Evolutionary conservation across 73 alveolate genomes (phyloP).

Genomic region (Paramecium pentaurelia): DNA sequence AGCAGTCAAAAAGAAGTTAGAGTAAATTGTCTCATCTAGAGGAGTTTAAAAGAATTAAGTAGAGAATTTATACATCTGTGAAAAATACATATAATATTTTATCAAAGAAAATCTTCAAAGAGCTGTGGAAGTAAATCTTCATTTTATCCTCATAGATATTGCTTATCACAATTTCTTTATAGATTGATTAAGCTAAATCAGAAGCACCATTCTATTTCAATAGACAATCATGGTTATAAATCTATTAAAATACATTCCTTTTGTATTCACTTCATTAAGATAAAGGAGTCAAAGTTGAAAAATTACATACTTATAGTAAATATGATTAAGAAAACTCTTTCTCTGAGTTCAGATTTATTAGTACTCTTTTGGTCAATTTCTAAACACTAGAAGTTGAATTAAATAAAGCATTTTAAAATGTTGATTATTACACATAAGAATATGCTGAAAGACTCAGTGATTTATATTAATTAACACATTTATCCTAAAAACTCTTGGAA

Average conservation of each 20-base stretch:
- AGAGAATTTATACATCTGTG: not conserved
- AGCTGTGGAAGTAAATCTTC: not conserved
- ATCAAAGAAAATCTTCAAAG: not conserved
- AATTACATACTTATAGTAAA: not conserved
- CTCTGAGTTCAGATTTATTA: not conserved
- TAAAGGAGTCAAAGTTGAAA: not conserved
- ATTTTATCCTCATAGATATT: not conserved
- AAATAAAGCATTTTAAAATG: constrained; percentile 4
- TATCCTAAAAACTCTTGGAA: not conserved
- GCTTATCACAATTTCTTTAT: not conserved
- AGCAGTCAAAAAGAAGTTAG: not conserved
- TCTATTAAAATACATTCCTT: not conserved
- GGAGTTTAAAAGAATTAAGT: not conserved
- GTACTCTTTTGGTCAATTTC: not conserved
- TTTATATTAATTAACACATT: not conserved
- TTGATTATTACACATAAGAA: not conserved
- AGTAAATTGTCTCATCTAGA: constrained; percentile 17
- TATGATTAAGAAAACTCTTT: not conserved
- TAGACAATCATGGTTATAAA: not conserved
- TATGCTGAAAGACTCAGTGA: constrained; percentile 49
- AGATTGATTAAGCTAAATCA: not conserved
- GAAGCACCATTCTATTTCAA: not conserved
- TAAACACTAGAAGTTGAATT: constrained; percentile 19
- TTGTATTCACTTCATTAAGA: not conserved
- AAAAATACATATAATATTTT: not conserved